phyloP scores from a whole-genome alignment of 192 early-diverging fungal species.

The Umbelopsis isabellina region DNA sequence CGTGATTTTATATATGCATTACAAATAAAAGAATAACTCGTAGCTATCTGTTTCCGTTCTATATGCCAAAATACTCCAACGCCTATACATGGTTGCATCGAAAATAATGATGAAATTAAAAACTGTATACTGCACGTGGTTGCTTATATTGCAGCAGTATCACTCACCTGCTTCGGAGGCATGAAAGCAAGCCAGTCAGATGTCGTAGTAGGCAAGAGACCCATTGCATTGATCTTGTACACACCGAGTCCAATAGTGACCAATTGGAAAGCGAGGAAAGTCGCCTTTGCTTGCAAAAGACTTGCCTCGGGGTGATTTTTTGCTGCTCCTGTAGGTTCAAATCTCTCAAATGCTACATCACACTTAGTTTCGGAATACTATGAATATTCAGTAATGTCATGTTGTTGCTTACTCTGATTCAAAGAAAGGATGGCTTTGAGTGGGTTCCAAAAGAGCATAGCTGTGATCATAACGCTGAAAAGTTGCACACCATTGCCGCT shows the following conservation, averaged over 20 bases:
- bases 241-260: slow-evolving; percentile 82
- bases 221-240: slow-evolving; percentile 93
- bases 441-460: slow-evolving; percentile 92
- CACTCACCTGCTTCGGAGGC: slow-evolving; percentile 57
- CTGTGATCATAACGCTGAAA: slow-evolving; percentile 93
- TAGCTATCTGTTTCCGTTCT: neutral
- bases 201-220: slow-evolving; percentile 88
- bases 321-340: slow-evolving; percentile 60
- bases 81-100: neutral
- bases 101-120: too few relatives aligned
- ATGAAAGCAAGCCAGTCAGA: slow-evolving; percentile 98
- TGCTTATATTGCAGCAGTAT: neutral
- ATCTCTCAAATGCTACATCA: slow-evolving; percentile 72
- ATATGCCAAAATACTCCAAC: slow-evolving; percentile 10
- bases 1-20: too few relatives aligned
- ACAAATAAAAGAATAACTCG: too few relatives aligned
- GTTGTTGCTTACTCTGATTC: slow-evolving; percentile 54
- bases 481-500: slow-evolving; percentile 95
- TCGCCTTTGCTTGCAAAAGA: slow-evolving; percentile 78
- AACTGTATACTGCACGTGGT: too few relatives aligned
- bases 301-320: slow-evolving; percentile 39
- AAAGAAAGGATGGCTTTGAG: slow-evolving; percentile 75
- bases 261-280: slow-evolving; percentile 83
- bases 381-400: slow-evolving; percentile 1
- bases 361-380: neutral